A percentile compares a stretch with the other conserved stretches of the same genome.
These are phyloP conservation scores for Sporothrix variecibatus DNA, from an alignment of 2,329 filamentous ascomycete genomes.

Conservation along the genomic window DNA sequence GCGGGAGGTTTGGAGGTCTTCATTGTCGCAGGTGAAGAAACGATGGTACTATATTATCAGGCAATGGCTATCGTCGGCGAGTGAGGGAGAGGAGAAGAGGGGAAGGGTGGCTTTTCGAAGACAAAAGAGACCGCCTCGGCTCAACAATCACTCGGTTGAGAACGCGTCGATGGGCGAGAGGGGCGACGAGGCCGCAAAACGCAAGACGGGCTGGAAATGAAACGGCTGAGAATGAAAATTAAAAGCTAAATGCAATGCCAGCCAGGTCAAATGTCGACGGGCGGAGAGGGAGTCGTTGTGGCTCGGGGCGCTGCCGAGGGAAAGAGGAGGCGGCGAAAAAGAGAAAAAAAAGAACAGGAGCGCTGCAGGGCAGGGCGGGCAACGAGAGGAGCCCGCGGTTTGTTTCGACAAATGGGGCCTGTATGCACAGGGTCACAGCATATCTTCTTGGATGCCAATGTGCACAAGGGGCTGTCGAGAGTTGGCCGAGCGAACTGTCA, in stretches of 20 bases:
- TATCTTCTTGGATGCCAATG: not conserved
- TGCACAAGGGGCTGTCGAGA: not conserved
- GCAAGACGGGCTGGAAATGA: not conserved
- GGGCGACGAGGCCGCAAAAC: not conserved
- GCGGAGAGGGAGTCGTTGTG: not conserved
- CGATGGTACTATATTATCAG: not conserved
- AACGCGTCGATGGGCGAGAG: not conserved
- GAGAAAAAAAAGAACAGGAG: not conserved
- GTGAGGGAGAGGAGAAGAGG: not conserved
- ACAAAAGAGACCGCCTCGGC: not conserved
- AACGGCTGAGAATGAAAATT: not conserved
- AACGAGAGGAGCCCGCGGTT: not conserved
- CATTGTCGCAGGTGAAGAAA: slow-evolving; percentile 45
- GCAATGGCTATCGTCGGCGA: not conserved
- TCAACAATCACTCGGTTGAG: not conserved
- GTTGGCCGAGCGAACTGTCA: not conserved
- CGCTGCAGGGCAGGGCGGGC: not conserved
- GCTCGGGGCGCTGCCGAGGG: not conserved
- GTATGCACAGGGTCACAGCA: slow-evolving; percentile 20
- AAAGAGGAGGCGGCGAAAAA: not conserved
- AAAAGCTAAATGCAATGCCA: not conserved
- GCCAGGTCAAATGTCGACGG: not conserved
- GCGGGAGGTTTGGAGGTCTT: slow-evolving; percentile 55
- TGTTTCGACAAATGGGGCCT: not conserved
- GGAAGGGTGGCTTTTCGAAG: not conserved